Conservation (phyloP, 495 filamentous ascomycete species). For the Penicillium tannophilum region DNA sequence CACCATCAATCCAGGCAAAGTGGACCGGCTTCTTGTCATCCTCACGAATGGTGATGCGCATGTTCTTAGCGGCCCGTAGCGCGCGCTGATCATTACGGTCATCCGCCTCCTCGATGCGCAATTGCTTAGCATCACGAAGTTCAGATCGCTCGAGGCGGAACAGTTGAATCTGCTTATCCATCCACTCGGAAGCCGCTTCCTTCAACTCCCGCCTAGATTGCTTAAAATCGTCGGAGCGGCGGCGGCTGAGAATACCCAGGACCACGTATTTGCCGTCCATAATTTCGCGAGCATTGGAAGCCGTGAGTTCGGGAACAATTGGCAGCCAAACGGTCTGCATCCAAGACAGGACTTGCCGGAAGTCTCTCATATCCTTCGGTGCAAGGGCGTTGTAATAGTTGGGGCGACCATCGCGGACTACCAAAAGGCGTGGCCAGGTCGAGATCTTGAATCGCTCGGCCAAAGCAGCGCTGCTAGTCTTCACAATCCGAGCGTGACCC, state of each 20-base stretch:
- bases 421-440: slow-evolving; percentile 89
- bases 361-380: slow-evolving; percentile 88
- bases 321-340: slow-evolving; percentile 96
- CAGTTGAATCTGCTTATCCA: slow-evolving; percentile 87
- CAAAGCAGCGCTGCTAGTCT: slow-evolving; percentile 73
- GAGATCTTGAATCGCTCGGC: slow-evolving; percentile 87
- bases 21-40: slow-evolving; percentile 84
- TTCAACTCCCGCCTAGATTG: slow-evolving; percentile 86
- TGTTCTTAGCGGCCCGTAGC: slow-evolving; percentile 84
- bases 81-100: slow-evolving; percentile 90
- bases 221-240: slow-evolving; percentile 76
- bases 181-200: slow-evolving; percentile 94
- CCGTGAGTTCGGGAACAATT: slow-evolving; percentile 94
- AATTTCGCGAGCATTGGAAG: slow-evolving; percentile 86
- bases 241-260: slow-evolving; percentile 81
- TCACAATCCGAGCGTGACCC: slow-evolving; percentile 88
- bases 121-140: slow-evolving; percentile 88
- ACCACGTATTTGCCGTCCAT: slow-evolving; percentile 95
- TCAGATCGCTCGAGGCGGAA: slow-evolving; percentile 93
- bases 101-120: slow-evolving; percentile 94
- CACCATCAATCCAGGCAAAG: slow-evolving; percentile 98
- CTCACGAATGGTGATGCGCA: slow-evolving; percentile 84
- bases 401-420: slow-evolving; percentile 83
- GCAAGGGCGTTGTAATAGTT: slow-evolving; percentile 84
- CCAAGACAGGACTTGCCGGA: slow-evolving; percentile 78